These are phyloP conservation scores for Acorus calamus DNA, from an alignment of 106 monocot species.

Conservation along the genomic window DNA sequence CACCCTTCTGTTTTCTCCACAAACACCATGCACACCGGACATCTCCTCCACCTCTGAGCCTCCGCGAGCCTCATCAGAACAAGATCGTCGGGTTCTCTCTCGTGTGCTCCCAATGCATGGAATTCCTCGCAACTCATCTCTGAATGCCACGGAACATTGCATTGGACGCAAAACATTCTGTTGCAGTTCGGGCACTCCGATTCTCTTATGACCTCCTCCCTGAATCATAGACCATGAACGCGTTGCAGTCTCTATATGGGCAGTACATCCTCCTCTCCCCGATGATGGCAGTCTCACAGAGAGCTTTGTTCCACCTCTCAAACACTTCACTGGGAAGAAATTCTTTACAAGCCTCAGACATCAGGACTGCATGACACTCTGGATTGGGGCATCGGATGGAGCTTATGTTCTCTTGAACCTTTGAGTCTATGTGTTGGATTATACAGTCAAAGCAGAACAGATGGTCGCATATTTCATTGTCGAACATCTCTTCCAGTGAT, in stretches of 20 bases:
- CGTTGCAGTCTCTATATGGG: slow-evolving; percentile 7
- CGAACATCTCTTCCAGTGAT: not conserved
- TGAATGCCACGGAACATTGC: not conserved
- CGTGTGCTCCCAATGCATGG: too few species aligned
- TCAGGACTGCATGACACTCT: not conserved
- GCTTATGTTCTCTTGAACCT: slow-evolving; percentile 5
- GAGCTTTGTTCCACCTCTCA: not conserved
- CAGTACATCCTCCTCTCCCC: not conserved
- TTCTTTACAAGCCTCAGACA: not conserved
- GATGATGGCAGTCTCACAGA: not conserved
- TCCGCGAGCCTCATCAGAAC: not conserved
- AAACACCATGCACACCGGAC: not conserved
- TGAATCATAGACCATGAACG: not conserved
- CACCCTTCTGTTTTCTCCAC: slow-evolving; percentile 3
- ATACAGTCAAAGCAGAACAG: slow-evolving; percentile 1
- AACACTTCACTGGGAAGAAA: slow-evolving; percentile 2
- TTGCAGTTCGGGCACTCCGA: slow-evolving; percentile 1
- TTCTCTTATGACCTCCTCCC: not conserved
- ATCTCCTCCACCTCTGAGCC: slow-evolving; percentile 1
- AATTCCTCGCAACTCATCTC: not conserved
- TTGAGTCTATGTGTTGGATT: slow-evolving; percentile 1
- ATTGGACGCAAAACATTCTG: slow-evolving; percentile 1
- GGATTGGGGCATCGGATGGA: not conserved
- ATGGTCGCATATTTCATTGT: not conserved
- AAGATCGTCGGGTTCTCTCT: not conserved